Conservation (phyloP, 805 yeast genomes). For the Sugiyamaella boreocaroliniensis region DNA sequence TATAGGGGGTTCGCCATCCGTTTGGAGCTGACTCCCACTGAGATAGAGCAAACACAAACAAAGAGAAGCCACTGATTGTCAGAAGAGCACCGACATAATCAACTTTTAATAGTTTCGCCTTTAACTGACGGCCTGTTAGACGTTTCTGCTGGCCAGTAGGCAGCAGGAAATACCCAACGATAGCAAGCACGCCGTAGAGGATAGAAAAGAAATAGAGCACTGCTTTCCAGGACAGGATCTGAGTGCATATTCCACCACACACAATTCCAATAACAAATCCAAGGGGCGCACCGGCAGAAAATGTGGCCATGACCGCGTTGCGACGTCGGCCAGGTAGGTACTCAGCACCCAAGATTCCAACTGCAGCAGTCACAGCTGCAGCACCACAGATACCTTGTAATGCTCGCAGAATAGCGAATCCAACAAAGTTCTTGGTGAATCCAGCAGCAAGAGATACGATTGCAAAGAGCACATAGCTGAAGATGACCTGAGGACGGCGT, state of each 20-base stretch:
- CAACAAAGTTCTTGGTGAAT: slow-evolving; percentile 26
- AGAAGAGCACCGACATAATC: slow-evolving; percentile 42
- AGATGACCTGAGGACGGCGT: slow-evolving; percentile 35
- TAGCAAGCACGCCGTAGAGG: slow-evolving; percentile 28
- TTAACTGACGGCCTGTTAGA: slow-evolving; percentile 6
- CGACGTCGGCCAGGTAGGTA: slow-evolving; percentile 37
- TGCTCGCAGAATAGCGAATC: slow-evolving; percentile 38
- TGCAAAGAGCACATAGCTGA: slow-evolving; percentile 31
- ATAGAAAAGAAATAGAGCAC: slow-evolving; percentile 39
- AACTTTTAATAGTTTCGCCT: slow-evolving; percentile 13
- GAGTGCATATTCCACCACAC: slow-evolving; percentile 40
- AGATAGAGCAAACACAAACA: slow-evolving; percentile 40
- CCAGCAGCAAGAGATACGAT: slow-evolving; percentile 26
- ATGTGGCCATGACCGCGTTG: slow-evolving; percentile 38
- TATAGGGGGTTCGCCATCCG: slow-evolving; percentile 44
- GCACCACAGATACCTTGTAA: slow-evolving; percentile 41
- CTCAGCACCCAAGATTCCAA: slow-evolving; percentile 40
- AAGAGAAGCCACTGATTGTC: slow-evolving; percentile 36
- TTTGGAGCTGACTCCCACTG: slow-evolving; percentile 37
- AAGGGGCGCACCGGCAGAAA: slow-evolving; percentile 42
- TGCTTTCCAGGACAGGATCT: slow-evolving; percentile 38
- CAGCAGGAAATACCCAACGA: slow-evolving; percentile 27
- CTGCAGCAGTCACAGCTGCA: slow-evolving; percentile 42
- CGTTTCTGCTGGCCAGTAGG: slow-evolving; percentile 31
- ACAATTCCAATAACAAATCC: slow-evolving; percentile 40